Evolutionary conservation across 2,329 filamentous ascomycete species (phyloP).

Genomic region (Fusarium sp.): DNA sequence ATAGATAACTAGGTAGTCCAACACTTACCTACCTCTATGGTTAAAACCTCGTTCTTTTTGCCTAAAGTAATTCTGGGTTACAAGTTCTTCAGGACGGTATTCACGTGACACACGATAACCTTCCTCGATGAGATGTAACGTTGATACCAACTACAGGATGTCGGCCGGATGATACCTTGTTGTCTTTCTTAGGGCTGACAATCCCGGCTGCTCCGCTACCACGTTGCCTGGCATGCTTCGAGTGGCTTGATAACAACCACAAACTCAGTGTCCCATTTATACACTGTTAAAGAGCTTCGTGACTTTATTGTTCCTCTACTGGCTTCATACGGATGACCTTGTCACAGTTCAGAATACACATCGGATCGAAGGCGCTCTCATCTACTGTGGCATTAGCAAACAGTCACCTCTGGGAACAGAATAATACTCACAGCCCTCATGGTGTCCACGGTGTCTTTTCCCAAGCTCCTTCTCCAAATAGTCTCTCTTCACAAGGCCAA

Average conservation of each 20-base stretch:
- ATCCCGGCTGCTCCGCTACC: not conserved
- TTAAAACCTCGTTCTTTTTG: not conserved
- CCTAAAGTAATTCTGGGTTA: not conserved
- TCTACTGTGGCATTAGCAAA: conserved; percentile 41
- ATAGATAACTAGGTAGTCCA: not conserved
- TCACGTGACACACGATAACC: not conserved
- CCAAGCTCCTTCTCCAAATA: conserved; percentile 65
- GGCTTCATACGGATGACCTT: conserved; percentile 28
- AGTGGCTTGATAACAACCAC: not conserved
- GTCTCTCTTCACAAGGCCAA: conserved; percentile 72
- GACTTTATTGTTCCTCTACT: not conserved
- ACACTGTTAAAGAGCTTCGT: not conserved
- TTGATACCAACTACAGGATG: not conserved
- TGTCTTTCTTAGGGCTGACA: not conserved
- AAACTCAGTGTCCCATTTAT: not conserved
- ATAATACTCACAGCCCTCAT: conserved; percentile 61
- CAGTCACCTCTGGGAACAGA: not conserved
- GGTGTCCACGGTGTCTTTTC: conserved; percentile 56
- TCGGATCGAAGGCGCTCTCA: conserved; percentile 70
- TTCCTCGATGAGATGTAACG: not conserved
- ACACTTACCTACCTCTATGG: not conserved
- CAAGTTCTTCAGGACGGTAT: not conserved
- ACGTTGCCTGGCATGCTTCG: not conserved
- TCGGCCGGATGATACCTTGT: not conserved
- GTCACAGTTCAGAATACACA: conserved; percentile 59